A percentile compares a stretch with the other conserved stretches of the same genome.
Evolutionary conservation across 352 stramenopile genomes (phyloP).

Genomic region (Pythium phragmiticola): DNA sequence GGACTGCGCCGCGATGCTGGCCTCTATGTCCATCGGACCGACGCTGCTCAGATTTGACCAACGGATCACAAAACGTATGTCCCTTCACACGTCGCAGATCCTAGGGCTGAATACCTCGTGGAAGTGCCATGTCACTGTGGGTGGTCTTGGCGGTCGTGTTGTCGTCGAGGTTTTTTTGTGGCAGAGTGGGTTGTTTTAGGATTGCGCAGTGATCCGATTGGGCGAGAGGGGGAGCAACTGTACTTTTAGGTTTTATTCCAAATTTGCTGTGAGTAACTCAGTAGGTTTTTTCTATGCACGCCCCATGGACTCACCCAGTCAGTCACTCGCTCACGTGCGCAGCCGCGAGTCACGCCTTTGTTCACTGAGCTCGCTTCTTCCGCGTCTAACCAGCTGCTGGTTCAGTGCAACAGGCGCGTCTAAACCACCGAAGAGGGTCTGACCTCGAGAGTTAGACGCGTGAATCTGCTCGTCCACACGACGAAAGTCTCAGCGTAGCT

Average conservation of each 20-base stretch:
- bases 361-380: neutral
- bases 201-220: neutral
- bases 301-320: neutral
- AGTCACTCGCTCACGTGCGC: neutral
- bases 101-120: neutral
- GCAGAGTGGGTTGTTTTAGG: neutral
- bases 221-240: neutral
- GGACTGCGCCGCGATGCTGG: no score
- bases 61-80: neutral
- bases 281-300: neutral
- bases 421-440: neutral
- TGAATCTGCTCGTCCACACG: neutral
- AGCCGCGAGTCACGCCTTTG: neutral
- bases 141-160: neutral
- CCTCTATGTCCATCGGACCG: no score
- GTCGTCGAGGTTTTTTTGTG: neutral
- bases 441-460: neutral
- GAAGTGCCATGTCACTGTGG: neutral
- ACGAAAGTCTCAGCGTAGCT: neutral
- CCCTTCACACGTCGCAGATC: neutral
- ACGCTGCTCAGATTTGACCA: no score
- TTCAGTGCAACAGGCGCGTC: neutral
- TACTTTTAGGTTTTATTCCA: neutral
- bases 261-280: neutral
- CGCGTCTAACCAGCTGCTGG: neutral